These are phyloP conservation scores for Cystobasidiaceae sp. DNA, from an alignment of 1,284 basidiomycete genomes.

Conservation along the genomic window DNA sequence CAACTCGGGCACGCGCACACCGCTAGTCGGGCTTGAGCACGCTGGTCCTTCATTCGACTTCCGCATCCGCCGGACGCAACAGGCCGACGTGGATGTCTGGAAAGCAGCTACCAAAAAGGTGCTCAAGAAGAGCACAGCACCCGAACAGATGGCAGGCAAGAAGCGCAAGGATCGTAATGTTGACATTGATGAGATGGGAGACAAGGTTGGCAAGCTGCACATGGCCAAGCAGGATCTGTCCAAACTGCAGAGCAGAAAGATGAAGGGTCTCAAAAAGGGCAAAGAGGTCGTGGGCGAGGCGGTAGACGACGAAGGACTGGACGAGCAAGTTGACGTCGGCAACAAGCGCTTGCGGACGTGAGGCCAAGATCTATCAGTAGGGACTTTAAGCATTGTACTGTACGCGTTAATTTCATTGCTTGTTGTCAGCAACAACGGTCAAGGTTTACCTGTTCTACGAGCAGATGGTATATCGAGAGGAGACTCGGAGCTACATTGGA, in stretches of 20 bases:
- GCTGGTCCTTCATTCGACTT: slow-evolving; percentile 93
- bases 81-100: slow-evolving; percentile 70
- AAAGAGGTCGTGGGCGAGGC: slow-evolving; percentile 7
- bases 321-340: slow-evolving; percentile 1
- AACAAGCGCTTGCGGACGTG: slow-evolving; percentile 19
- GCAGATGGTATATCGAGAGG: too few relatives aligned
- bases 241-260: slow-evolving; percentile 82
- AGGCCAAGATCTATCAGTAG: not conserved
- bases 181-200: slow-evolving; percentile 97
- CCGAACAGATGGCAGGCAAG: slow-evolving; percentile 74
- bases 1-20: slow-evolving; percentile 68
- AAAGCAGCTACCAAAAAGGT: slow-evolving; percentile 75
- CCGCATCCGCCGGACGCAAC: slow-evolving; percentile 65
- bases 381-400: too few relatives aligned
- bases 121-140: slow-evolving; percentile 76
- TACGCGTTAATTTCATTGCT: too few relatives aligned
- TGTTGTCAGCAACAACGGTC: too few relatives aligned
- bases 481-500: too few relatives aligned
- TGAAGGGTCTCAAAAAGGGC: slow-evolving; percentile 69
- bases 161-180: slow-evolving; percentile 78
- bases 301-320: slow-evolving; percentile 6
- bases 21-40: slow-evolving; percentile 72
- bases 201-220: slow-evolving; percentile 84
- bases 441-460: too few relatives aligned
- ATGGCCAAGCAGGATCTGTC: slow-evolving; percentile 81